Base-by-base conservation (phyloP, 805 yeast species). In the Myxozyma lipomycoides region DNA sequence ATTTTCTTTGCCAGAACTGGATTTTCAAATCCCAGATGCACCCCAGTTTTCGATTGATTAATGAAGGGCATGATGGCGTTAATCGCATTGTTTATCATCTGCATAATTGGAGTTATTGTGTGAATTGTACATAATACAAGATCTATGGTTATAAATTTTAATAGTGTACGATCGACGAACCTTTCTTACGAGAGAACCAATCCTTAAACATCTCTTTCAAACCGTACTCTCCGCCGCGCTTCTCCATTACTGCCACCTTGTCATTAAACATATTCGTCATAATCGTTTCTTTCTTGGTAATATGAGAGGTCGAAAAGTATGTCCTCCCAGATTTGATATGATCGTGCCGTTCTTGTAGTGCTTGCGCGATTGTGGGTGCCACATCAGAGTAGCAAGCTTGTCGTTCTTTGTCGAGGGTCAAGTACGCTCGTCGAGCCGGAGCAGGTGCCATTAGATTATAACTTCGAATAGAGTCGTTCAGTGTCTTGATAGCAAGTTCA, bases 141-240 rank as follows among this genome's bases (percentile, higher is more conserved):
- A 46, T 12, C 40, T 17, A 36, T 17, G 22, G 25, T 12, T 7
- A 5, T 18, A 18, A 6, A 17, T 5, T n/a, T 21, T 15, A 41
- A 22, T n/a, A 21, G 41, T 34, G 12, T n/a, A 37, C 43, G 44
- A 6, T n/a, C 23, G 26, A 9, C 24, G 45, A 18, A 22, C 46
- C 15, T 30, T 21, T 44, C 43, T 49, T 54, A 22, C 59, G 26
- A 5, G 40, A 39, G 34, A 56, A 38, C 18, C 48, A n/a, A 36
- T 56, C 60, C 24, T 36, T 46, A 23, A 56, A 53, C 48, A 56
- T 46, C 37, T 56, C 58, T 37, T 46, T 54, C 17, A 56, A 38
- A 15, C 60, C 60, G 28, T 56, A 56, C 42, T 56, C 60, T 17
- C 50, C 51, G n/a, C 56, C 59, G 6, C 45, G n/a, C 45, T 53